phyloP scores from a whole-genome alignment of 2,329 filamentous ascomycete species.

The Pleurostoma richardsiae region DNA sequence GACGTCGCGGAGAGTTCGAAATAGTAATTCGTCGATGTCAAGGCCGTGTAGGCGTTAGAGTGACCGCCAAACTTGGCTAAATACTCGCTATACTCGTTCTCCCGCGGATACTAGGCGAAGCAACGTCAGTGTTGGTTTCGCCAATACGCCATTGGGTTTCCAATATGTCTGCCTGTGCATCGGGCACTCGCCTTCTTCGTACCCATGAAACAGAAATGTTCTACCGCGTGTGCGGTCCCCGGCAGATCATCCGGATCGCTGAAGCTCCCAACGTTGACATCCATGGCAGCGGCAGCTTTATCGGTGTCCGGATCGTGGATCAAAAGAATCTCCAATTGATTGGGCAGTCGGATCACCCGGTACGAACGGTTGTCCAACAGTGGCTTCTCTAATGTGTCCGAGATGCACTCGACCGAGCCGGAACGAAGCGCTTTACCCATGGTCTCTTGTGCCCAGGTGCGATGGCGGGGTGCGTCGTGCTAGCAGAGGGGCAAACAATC shows the following conservation, averaged over 20 bases:
- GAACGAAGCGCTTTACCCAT: too few relatives aligned
- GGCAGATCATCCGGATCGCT: conserved; percentile 88
- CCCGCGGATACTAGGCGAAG: conserved; percentile 73
- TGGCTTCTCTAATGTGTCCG: conserved; percentile 75
- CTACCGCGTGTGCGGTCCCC: conserved; percentile 91
- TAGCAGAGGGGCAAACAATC: too few relatives aligned
- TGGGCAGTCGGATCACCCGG: conserved; percentile 77
- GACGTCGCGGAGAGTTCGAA: conserved; percentile 73
- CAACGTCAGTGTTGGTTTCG: too few relatives aligned
- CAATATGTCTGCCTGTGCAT: conserved; percentile 36
- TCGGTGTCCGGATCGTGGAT: conserved; percentile 94
- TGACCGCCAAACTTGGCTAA: conserved; percentile 83
- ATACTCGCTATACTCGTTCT: conserved; percentile 95
- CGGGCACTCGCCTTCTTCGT: conserved; percentile 62
- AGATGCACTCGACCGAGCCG: conserved; percentile 36
- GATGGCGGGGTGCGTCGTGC: too few relatives aligned
- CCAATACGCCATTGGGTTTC: conserved; percentile 60
- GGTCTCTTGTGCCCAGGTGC: too few relatives aligned
- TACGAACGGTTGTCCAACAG: conserved; percentile 83
- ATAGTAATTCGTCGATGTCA: conserved; percentile 95
- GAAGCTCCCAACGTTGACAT: conserved; percentile 95
- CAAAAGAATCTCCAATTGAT: conserved; percentile 83
- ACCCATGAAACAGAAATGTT: conserved; percentile 96
- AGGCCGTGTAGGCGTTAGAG: conserved; percentile 91
- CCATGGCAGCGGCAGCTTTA: conserved; percentile 91